phyloP scores from a whole-genome alignment of 1,284 basidiomycete species.

The Afroboletus lepidellus region DNA sequence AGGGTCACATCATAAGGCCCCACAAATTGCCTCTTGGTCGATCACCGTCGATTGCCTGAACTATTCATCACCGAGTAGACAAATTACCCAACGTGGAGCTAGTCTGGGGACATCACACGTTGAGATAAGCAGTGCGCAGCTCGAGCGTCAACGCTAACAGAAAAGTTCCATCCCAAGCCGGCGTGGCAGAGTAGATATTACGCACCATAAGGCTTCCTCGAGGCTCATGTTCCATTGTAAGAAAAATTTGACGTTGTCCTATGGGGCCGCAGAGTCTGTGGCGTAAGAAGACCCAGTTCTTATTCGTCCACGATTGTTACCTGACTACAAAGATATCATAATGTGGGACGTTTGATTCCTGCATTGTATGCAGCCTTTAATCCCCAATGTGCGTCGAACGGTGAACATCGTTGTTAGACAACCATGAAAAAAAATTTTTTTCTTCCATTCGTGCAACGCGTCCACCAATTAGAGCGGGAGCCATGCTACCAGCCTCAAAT shows the following conservation, averaged over 20 bases:
- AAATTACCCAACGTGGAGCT: no score
- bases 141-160: not conserved
- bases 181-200: not conserved
- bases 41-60: no score
- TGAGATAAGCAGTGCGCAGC: not conserved
- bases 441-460: not conserved
- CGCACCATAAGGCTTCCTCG: not conserved
- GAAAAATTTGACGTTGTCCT: no score
- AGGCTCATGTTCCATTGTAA: not conserved
- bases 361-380: no score
- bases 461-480: not conserved
- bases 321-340: not conserved
- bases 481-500: constrained; percentile 29
- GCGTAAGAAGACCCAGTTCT: no score
- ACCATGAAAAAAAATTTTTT: not conserved
- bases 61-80: no score
- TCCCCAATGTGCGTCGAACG: no score
- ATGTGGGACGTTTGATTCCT: not conserved
- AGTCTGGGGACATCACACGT: no score
- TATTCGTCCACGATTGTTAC: not conserved
- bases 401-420: no score
- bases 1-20: no score
- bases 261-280: no score
- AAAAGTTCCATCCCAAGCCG: not conserved
- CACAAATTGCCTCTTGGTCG: no score